These are phyloP conservation scores for Delitschia confertaspora DNA, from an alignment of 495 filamentous ascomycete species.

Conservation along the genomic window DNA sequence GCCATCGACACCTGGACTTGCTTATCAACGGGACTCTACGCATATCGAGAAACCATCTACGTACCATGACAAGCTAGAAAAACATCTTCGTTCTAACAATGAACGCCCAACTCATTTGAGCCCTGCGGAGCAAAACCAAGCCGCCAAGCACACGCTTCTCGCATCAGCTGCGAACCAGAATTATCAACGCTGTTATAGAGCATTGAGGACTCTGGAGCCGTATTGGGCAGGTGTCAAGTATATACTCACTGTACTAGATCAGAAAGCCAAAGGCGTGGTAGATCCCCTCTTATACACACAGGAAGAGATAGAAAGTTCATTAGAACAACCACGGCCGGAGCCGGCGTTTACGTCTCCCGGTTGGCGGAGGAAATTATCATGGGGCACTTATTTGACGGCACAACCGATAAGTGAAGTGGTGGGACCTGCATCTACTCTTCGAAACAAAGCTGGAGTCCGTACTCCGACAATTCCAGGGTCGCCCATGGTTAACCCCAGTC, in stretches of 20 bases:
- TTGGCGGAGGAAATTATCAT: constrained; percentile 36
- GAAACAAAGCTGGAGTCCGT: constrained; percentile 10
- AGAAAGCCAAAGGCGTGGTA: constrained; percentile 74
- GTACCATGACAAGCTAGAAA: constrained; percentile 39
- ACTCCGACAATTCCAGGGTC: constrained; percentile 32
- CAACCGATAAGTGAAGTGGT: constrained; percentile 14
- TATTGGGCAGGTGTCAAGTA: constrained; percentile 85
- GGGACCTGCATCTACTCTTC: constrained; percentile 11
- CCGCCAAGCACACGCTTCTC: constrained; percentile 58
- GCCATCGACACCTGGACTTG: constrained; percentile 23
- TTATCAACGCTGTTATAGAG: constrained; percentile 74
- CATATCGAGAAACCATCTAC: constrained; percentile 19
- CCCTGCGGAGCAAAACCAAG: constrained; percentile 18
- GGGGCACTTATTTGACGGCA: constrained; percentile 27
- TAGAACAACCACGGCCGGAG: constrained; percentile 36
- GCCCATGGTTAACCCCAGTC: constrained; percentile 43
- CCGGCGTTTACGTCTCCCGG: constrained; percentile 37
- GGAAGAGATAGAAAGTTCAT: constrained; percentile 65
- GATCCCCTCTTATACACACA: constrained; percentile 70
- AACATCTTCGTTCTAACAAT: constrained; percentile 3
- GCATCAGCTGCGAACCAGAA: constrained; percentile 68
- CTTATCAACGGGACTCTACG: constrained; percentile 4
- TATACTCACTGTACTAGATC: constrained; percentile 76
- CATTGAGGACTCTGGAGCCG: constrained; percentile 60
- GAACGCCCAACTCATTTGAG: constrained; percentile 1